These are phyloP conservation scores for Posidonia oceanica DNA, from an alignment of 116 monocot genomes.

Conservation along the genomic window DNA sequence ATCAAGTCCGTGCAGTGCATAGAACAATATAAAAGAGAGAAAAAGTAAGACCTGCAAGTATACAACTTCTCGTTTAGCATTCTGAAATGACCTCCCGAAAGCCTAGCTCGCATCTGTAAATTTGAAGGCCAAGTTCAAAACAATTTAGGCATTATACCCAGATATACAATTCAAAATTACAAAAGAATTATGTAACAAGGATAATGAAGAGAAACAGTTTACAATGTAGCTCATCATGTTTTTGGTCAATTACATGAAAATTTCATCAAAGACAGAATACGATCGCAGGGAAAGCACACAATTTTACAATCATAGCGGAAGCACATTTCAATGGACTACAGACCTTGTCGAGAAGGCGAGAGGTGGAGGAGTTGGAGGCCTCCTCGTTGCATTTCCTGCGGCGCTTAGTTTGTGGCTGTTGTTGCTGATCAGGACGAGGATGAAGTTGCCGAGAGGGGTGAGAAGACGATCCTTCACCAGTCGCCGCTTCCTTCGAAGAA, in stretches of 20 bases:
- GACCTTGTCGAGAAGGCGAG: constrained; percentile 5
- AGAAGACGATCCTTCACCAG: not conserved
- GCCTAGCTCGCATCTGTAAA: constrained; percentile 72
- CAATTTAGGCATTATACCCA: not conserved
- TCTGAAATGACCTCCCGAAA: constrained; percentile 94
- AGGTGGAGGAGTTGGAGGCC: not conserved
- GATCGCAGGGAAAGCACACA: too few species aligned
- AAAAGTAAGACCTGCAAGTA: constrained; percentile 57
- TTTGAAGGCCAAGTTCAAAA: not conserved
- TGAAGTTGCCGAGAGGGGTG: not conserved
- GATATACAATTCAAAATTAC: too few species aligned
- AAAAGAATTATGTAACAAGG: too few species aligned
- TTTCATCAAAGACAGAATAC: too few species aligned
- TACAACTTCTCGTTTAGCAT: constrained; percentile 97
- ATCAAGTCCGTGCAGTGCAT: too few species aligned
- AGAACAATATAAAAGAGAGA: not conserved
- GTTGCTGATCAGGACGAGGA: not conserved
- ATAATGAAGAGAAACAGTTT: too few species aligned
- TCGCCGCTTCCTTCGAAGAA: not conserved
- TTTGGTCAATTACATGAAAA: too few species aligned
- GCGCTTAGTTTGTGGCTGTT: not conserved
- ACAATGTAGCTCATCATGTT: too few species aligned
- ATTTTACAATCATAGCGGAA: too few species aligned
- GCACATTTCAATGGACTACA: not conserved
- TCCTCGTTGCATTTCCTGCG: not conserved